Conservation (phyloP, 1,284 basidiomycete species). For the Coniophora puteana region DNA sequence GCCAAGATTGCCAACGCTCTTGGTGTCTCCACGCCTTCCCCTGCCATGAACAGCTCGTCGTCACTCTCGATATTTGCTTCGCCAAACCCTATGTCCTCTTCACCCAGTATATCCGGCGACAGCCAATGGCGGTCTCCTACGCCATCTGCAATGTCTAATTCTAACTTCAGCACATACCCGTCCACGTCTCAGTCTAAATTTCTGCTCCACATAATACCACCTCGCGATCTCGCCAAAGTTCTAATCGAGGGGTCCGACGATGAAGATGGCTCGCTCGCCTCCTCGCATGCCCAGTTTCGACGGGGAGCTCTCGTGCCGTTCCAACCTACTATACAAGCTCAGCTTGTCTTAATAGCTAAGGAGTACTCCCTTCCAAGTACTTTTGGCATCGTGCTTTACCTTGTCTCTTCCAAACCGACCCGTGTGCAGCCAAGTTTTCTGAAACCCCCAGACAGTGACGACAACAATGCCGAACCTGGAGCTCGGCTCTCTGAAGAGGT, state of each 20-base stretch:
- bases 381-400: constrained; percentile 72
- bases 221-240: constrained; percentile 55
- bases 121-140: constrained; percentile 52
- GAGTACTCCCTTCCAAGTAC: constrained; percentile 85
- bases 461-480: constrained; percentile 54
- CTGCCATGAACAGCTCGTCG: constrained; percentile 38
- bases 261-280: constrained; percentile 36
- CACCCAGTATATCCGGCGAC: constrained; percentile 33
- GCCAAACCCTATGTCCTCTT: constrained; percentile 32
- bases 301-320: constrained; percentile 74
- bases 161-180: constrained; percentile 27
- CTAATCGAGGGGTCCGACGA: no score
- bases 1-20: constrained; percentile 81
- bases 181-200: constrained; percentile 49
- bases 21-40: constrained; percentile 70
- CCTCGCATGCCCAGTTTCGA: constrained; percentile 64
- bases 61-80: constrained; percentile 27
- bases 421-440: constrained; percentile 12
- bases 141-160: constrained; percentile 42
- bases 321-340: constrained; percentile 65
- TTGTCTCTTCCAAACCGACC: constrained; percentile 46
- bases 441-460: constrained; percentile 19
- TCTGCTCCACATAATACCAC: constrained; percentile 75
- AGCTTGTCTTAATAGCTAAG: constrained; percentile 77
- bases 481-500: constrained; percentile 79